Conservation (phyloP, 257 asterid species). For the Fraxinus americana region DNA sequence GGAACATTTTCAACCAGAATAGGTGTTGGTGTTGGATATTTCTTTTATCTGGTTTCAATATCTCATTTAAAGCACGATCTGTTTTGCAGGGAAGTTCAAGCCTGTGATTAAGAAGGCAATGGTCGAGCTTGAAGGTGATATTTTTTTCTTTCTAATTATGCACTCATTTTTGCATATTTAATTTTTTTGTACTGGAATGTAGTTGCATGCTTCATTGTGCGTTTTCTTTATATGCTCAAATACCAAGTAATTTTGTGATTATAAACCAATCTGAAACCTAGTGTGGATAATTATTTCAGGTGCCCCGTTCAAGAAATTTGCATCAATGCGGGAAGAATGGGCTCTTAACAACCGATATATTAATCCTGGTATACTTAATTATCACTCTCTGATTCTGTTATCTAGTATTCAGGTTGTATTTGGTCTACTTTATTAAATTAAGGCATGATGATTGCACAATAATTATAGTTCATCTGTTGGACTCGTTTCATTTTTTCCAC, state of each 20-base stretch:
- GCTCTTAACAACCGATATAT: conserved; percentile 82
- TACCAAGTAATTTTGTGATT: neutral
- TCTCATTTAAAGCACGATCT: neutral
- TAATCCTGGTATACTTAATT: conserved; percentile 66
- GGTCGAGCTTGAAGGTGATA: conserved; percentile 78
- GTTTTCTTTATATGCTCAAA: neutral
- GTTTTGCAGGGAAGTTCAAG: conserved; percentile 66
- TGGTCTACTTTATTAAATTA: neutral
- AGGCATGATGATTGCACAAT: neutral
- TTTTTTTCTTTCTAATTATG: neutral
- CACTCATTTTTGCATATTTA: neutral
- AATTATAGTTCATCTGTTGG: neutral
- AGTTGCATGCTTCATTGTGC: neutral
- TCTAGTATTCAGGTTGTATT: neutral
- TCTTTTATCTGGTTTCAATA: neutral
- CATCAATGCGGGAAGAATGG: conserved; percentile 81
- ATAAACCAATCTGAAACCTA: conserved; percentile 10
- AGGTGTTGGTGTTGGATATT: neutral
- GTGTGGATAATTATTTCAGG: conserved; percentile 43
- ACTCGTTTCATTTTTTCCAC: neutral
- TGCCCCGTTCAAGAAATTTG: conserved; percentile 90
- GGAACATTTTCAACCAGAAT: neutral
- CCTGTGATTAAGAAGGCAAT: conserved; percentile 83
- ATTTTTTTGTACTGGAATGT: neutral
- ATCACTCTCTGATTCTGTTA: neutral